phyloP scores from a whole-genome alignment of 1,284 basidiomycete species.

The Marasmius tenuissimus region DNA sequence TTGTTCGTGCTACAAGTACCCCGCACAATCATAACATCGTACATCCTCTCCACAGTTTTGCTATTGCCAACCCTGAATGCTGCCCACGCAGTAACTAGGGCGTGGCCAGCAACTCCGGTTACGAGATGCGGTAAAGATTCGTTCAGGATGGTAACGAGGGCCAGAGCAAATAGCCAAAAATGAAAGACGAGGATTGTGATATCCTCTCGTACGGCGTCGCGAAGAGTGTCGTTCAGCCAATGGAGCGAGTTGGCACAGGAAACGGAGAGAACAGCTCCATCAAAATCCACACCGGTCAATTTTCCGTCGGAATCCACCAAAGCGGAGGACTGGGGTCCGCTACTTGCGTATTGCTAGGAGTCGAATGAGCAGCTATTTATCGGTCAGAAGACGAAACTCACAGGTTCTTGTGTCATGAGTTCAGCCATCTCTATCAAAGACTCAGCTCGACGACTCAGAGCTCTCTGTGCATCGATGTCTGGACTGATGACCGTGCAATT shows the following conservation, averaged over 20 bases:
- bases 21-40: constrained; percentile 31
- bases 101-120: constrained; percentile 41
- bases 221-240: constrained; percentile 39
- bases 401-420: no score
- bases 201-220: constrained; percentile 38
- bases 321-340: no score
- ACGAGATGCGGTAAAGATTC: constrained; percentile 51
- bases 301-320: constrained; percentile 10
- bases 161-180: constrained; percentile 41
- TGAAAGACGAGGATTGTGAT: constrained; percentile 40
- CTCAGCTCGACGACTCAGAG: no score
- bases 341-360: no score
- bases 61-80: constrained; percentile 36
- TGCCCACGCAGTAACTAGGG: constrained; percentile 43
- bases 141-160: constrained; percentile 41
- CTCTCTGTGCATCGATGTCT: no score
- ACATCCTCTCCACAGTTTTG: constrained; percentile 25
- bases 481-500: constrained; percentile 15
- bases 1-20: constrained; percentile 33
- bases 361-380: no score
- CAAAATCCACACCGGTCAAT: constrained; percentile 11
- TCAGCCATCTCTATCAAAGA: no score
- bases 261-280: constrained; percentile 20
- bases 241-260: constrained; percentile 35
- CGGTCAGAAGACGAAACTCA: not conserved